Evolutionary conservation across 1,284 basidiomycete species (phyloP).

Genomic region (Ustilago xerochloae): DNA sequence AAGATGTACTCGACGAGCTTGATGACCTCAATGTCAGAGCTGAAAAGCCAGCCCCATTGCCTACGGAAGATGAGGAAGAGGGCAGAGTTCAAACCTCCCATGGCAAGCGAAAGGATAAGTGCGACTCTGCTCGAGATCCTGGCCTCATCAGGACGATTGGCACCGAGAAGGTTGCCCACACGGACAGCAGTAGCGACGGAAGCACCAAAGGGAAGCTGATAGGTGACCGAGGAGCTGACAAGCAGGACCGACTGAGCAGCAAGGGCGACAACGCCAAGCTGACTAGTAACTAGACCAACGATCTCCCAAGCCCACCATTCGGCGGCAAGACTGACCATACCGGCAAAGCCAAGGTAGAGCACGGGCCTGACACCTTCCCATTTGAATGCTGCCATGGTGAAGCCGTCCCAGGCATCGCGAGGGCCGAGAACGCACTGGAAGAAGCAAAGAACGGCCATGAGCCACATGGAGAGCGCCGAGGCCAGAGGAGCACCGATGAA

Average conservation of each 20-base stretch:
- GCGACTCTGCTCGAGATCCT: conserved; percentile 61
- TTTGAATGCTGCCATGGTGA: conserved; percentile 71
- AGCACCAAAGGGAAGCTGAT: conserved; percentile 84
- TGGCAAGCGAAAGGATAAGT: conserved; percentile 48
- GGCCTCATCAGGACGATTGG: conserved; percentile 66
- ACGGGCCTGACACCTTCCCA: conserved; percentile 50
- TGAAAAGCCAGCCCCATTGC: conserved; percentile 85
- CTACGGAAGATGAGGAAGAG: conserved; percentile 80
- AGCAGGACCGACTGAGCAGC: conserved; percentile 78
- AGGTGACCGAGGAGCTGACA: conserved; percentile 79
- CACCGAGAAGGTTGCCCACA: conserved; percentile 72
- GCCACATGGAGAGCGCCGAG: conserved; percentile 86
- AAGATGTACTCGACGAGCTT: conserved; percentile 77
- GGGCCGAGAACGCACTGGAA: conserved; percentile 73
- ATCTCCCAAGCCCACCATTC: conserved; percentile 95
- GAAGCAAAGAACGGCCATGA: conserved; percentile 73
- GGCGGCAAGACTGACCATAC: conserved; percentile 76
- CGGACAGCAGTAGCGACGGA: conserved; percentile 85
- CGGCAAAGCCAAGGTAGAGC: conserved; percentile 55
- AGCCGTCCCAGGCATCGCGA: conserved; percentile 84
- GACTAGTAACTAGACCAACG: conserved; percentile 69
- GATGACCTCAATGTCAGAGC: conserved; percentile 80
- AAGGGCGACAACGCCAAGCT: conserved; percentile 70
- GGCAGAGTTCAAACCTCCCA: conserved; percentile 70
- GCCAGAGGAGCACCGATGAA: conserved; percentile 94